phyloP scores from a whole-genome alignment of 177 flowering plant species.

The Vitis hybrid region DNA sequence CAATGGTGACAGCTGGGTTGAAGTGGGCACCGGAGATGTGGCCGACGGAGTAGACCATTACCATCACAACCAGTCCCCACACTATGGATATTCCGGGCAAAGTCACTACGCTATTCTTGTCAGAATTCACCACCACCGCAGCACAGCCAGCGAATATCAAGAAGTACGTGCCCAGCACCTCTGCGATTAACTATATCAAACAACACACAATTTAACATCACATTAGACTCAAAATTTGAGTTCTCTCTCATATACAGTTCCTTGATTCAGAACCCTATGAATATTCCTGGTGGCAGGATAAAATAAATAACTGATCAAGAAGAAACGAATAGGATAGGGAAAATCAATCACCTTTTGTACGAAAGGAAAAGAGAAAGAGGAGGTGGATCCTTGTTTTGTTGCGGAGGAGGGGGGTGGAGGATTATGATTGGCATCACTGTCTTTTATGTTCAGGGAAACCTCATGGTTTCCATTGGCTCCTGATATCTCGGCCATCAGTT shows the following conservation, averaged over 20 bases:
- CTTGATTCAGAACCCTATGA: too few species aligned
- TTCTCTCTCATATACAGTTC: too few species aligned
- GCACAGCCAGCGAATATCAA: conserved; percentile 81
- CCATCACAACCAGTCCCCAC: conserved; percentile 84
- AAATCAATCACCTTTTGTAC: conserved; percentile 51
- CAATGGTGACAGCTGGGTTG: conserved; percentile 87
- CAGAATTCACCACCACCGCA: conserved; percentile 52
- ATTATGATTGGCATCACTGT: conserved; percentile 7
- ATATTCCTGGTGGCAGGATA: too few species aligned
- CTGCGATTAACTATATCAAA: conserved; percentile 67
- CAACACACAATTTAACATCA: not conserved
- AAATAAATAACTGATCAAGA: not conserved
- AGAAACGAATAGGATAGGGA: not conserved
- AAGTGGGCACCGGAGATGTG: conserved; percentile 95
- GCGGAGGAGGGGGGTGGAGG: conserved; percentile 3
- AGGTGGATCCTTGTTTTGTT: not conserved
- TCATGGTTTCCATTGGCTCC: not conserved
- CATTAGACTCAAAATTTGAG: not conserved
- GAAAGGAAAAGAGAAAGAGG: conserved; percentile 44
- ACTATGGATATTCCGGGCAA: conserved; percentile 66
- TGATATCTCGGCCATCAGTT: conserved; percentile 9
- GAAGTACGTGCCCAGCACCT: conserved; percentile 73
- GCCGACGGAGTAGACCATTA: conserved; percentile 76
- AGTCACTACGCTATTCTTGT: conserved; percentile 43
- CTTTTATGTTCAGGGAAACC: conserved; percentile 13